Evolutionary conservation across 257 asterid species (phyloP), one percentile per base, ranked within the genome.

Genomic region (Solanum gandarillasii): DNA sequence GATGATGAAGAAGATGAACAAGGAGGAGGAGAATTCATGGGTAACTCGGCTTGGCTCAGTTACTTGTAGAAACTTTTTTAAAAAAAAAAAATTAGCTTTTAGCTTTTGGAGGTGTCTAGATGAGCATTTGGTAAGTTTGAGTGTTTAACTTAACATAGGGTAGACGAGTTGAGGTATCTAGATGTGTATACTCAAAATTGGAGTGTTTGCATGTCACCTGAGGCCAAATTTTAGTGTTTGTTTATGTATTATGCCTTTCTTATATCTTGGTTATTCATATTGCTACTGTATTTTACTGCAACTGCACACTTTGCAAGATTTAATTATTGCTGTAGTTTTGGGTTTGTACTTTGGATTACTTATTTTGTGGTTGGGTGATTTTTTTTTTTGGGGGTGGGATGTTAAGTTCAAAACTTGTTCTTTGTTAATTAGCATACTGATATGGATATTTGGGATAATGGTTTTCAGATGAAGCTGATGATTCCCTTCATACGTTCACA

Each of bases 401-500:
- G 32, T n/a, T 21, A 83, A n/a, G 35, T 39, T 39, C 8, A 52
- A 82, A 21, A 36, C 32, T 48, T 86, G 72, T 70, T 81, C 27
- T 86, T 70, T 41, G 23, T 74, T 38, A n/a, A 71, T 86, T 31
- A 71, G 83, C 5, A 71, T 41, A 71, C 81, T 86, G 46, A 32
- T 38, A 41, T 65, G 52, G 18, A 36, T 70, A 31, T 86, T 76
- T 41, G 39, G 90, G 75, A 87, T 86, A 73, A 48, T 94, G 71
- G 86, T 89, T 93, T 74, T 92, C 98, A 94, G 99, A 93, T 87
- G 95, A 72, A 87, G 91, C 83, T 87, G 99, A 95, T 87, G 98
- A 97, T 93, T 95, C 99, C 23, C 60, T 91, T 74, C 98, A 97
- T 90, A 94, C 92, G 87, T 97, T 97, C 93, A 94, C 98, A 6